These are phyloP conservation scores for Solanum etuberosum DNA, from an alignment of 257 asterid genomes.

Conservation along the genomic window DNA sequence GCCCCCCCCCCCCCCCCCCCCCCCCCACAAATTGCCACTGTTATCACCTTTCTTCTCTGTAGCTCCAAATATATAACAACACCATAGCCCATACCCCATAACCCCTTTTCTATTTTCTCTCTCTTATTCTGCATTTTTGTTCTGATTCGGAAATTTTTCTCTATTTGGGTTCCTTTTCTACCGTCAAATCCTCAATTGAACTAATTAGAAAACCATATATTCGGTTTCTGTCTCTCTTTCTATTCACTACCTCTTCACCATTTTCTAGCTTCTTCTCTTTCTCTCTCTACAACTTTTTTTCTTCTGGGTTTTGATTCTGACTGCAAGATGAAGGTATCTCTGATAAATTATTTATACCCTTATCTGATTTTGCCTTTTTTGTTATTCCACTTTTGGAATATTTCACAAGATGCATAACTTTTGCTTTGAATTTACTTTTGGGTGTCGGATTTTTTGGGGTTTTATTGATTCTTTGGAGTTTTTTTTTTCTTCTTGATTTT, in stretches of 20 bases:
- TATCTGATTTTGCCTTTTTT: neutral
- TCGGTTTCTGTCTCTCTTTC: constrained; percentile 20
- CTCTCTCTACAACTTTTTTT: neutral
- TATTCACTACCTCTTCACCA: neutral
- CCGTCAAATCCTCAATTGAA: neutral
- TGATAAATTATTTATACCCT: neutral
- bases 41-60: neutral
- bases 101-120: neutral
- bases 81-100: constrained; percentile 1
- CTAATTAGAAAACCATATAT: constrained; percentile 6
- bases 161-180: neutral
- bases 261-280: neutral
- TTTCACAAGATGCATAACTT: neutral
- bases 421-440: neutral
- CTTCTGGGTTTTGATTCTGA: neutral
- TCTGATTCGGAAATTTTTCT: constrained; percentile 6
- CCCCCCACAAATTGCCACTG: neutral
- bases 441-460: neutral
- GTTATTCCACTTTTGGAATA: neutral
- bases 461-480: neutral
- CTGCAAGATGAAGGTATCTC: neutral
- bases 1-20: neutral
- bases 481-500: neutral
- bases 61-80: neutral
- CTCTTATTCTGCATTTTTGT: constrained; percentile 16